Evolutionary conservation across 352 stramenopile genomes (phyloP).

Genomic region (Pythium phragmiticola): DNA sequence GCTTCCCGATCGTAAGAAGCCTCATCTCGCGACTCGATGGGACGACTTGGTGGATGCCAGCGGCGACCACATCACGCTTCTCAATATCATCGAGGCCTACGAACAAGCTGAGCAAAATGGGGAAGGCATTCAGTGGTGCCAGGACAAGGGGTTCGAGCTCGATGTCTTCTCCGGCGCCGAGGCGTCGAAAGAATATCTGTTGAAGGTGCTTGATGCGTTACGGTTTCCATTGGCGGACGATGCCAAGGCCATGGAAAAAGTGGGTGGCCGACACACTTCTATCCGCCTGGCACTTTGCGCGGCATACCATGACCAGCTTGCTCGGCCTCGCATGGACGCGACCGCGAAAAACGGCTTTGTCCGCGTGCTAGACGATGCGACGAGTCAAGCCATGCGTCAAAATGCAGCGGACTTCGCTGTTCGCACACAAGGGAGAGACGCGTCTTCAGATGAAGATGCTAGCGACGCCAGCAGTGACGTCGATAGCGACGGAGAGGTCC

Average conservation of each 20-base stretch:
- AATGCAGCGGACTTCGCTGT: constrained; percentile 4
- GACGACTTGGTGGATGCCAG: constrained; percentile 16
- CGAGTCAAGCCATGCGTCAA: not conserved
- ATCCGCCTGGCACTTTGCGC: constrained; percentile 24
- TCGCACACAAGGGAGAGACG: not conserved
- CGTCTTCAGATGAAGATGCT: not conserved
- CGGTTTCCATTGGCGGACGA: constrained; percentile 23
- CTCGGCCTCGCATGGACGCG: constrained; percentile 5
- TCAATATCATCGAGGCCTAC: constrained; percentile 30
- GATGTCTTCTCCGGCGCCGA: constrained; percentile 24
- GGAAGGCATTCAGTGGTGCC: constrained; percentile 24
- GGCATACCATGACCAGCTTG: constrained; percentile 28
- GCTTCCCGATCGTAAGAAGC: constrained; percentile 17
- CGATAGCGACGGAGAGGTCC: not conserved
- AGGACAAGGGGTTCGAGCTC: constrained; percentile 14
- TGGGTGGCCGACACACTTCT: not conserved
- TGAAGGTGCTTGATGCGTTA: constrained; percentile 25
- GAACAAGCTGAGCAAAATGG: constrained; percentile 11
- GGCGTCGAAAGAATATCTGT: constrained; percentile 19
- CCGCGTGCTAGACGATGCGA: constrained; percentile 16
- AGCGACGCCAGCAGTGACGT: not conserved
- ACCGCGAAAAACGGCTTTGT: constrained; percentile 15
- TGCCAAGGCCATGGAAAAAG: not conserved
- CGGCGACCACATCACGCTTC: constrained; percentile 29
- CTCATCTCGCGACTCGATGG: not conserved